phyloP scores from a whole-genome alignment of 1,139 yeast species.

The Debaryomycetaceae sp. region DNA sequence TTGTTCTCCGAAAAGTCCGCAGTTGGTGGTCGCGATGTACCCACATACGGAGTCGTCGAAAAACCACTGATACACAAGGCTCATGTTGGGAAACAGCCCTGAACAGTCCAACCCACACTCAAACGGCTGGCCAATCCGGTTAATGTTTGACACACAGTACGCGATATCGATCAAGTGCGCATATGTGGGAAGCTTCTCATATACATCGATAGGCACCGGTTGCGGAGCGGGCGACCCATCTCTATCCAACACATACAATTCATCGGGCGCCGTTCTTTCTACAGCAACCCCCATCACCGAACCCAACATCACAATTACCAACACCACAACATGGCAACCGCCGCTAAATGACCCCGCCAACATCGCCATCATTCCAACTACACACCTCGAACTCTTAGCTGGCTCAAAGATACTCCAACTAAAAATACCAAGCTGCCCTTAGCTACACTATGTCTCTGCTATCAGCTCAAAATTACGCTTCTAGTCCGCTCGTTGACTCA shows the following conservation, averaged over 20 bases:
- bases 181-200: slow-evolving; percentile 31
- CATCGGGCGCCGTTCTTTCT: not conserved
- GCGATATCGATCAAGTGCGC: slow-evolving; percentile 50
- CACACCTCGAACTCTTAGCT: no score
- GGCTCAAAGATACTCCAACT: no score
- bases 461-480: no score
- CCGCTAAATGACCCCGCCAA: no score
- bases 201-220: slow-evolving; percentile 21
- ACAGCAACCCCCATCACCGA: no score
- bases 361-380: no score
- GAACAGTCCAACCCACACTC: slow-evolving; percentile 43
- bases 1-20: slow-evolving; percentile 9
- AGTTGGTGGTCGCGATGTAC: slow-evolving; percentile 35
- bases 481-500: no score
- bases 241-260: not conserved
- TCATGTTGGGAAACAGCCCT: slow-evolving; percentile 36
- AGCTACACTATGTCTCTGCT: no score
- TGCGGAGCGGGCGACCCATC: slow-evolving; percentile 4
- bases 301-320: no score
- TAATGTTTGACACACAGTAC: slow-evolving; percentile 42
- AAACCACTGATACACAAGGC: slow-evolving; percentile 46
- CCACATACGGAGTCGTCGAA: slow-evolving; percentile 40
- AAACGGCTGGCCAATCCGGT: slow-evolving; percentile 39
- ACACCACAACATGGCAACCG: no score
- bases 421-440: no score